A percentile compares a stretch with the other conserved stretches of the same genome.
phyloP scores from a whole-genome alignment of 1,284 basidiomycete genomes.

The Cutaneotrichosporon mucoides region DNA sequence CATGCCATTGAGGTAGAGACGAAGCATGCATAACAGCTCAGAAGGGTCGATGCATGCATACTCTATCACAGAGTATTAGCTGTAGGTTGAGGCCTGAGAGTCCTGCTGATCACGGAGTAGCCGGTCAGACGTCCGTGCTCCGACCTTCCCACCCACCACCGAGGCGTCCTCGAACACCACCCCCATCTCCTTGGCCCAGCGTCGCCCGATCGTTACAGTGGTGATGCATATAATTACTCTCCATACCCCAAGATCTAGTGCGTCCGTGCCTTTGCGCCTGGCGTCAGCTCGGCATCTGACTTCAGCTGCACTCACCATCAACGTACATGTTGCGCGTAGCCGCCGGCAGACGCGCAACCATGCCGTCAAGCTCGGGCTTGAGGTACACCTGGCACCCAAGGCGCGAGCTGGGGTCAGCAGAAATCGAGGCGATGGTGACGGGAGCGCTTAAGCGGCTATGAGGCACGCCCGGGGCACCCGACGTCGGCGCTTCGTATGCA shows the following conservation, averaged over 20 bases:
- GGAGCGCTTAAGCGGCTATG: too few relatives aligned
- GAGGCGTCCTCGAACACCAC: not conserved
- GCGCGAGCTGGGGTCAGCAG: conserved; percentile 50
- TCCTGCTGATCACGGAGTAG: too few relatives aligned
- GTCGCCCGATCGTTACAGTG: not conserved
- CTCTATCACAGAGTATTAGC: too few relatives aligned
- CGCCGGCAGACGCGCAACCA: conserved; percentile 77
- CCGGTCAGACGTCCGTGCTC: too few relatives aligned
- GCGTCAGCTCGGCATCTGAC: not conserved
- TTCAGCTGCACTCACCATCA: conserved; percentile 55
- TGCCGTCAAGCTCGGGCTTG: conserved; percentile 76
- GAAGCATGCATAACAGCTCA: too few relatives aligned
- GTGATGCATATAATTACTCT: conserved; percentile 4
- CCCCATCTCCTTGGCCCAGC: not conserved
- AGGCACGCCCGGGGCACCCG: too few relatives aligned
- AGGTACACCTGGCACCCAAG: conserved; percentile 76
- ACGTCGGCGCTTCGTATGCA: too few relatives aligned
- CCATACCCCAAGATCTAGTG: conserved; percentile 3
- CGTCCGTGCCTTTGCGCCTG: conserved; percentile 9
- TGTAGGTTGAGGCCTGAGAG: too few relatives aligned
- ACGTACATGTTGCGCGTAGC: conserved; percentile 98
- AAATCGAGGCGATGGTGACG: too few relatives aligned
- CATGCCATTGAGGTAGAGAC: too few relatives aligned
- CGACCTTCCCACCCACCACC: too few relatives aligned
- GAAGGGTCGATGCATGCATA: too few relatives aligned